These are phyloP conservation scores for Gaertneriomyces sp. DNA, from an alignment of 192 early-diverging fungal species.

Conservation along the genomic window DNA sequence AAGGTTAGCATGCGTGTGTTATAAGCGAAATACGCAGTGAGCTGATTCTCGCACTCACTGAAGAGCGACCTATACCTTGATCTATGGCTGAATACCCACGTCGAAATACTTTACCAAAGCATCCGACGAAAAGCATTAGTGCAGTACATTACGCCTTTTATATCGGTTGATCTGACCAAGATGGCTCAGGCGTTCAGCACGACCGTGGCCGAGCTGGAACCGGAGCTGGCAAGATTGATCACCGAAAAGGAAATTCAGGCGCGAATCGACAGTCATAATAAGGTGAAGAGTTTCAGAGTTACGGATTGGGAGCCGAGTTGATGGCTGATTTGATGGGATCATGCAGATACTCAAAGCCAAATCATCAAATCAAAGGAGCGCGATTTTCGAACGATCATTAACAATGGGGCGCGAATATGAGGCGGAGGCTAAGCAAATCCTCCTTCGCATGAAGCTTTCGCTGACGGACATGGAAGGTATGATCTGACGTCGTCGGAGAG, in stretches of 20 bases:
- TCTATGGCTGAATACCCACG: conserved; percentile 66
- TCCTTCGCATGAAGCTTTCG: conserved; percentile 64
- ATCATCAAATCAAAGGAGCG: conserved; percentile 61
- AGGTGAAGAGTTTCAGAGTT: conserved; percentile 46
- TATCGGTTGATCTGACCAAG: conserved; percentile 69
- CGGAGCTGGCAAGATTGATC: conserved; percentile 67
- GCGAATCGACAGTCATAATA: conserved; percentile 82
- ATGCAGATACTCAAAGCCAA: conserved; percentile 67
- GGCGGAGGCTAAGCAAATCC: conserved; percentile 51
- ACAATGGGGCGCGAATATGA: conserved; percentile 67
- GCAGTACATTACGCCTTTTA: conserved; percentile 79
- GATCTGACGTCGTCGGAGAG: background rate
- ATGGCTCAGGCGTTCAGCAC: conserved; percentile 76
- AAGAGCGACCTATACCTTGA: conserved; percentile 62
- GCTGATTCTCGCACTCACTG: background rate
- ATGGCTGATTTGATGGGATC: conserved; percentile 2
- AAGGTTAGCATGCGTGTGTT: conserved; percentile 43
- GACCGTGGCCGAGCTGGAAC: conserved; percentile 57
- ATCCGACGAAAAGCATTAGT: conserved; percentile 75
- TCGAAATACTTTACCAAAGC: conserved; percentile 62
- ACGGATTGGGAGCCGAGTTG: background rate
- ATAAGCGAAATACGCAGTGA: background rate
- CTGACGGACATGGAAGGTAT: conserved; percentile 34
- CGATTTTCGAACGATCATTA: conserved; percentile 64
- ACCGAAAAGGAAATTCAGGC: conserved; percentile 68